Evolutionary conservation across 768 basidiomycete species (phyloP).

Genomic region (Paxillus involutus): DNA sequence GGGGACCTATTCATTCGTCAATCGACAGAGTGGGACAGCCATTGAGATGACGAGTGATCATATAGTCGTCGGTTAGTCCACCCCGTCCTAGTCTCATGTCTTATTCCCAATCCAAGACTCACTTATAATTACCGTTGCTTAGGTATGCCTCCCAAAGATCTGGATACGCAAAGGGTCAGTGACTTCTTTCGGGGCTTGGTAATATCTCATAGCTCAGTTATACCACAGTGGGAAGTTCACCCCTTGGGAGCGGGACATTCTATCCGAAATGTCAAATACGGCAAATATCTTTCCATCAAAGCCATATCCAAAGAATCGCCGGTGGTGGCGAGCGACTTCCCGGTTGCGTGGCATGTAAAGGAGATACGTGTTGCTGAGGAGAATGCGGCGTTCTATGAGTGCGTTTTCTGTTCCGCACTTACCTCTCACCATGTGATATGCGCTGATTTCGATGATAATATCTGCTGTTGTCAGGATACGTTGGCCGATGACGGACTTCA

Average conservation of each 20-base stretch:
- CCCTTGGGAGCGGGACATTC: constrained; percentile 29
- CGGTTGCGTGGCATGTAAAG: constrained; percentile 26
- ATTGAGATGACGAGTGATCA: constrained; percentile 28
- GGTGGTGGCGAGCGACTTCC: constrained; percentile 27
- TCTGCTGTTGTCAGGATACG: constrained; percentile 17
- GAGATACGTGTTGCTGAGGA: constrained; percentile 26
- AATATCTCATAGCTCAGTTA: not conserved
- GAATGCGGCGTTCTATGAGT: constrained; percentile 29
- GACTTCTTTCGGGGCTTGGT: not conserved
- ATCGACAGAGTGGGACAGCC: constrained; percentile 33
- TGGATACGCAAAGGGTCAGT: constrained; percentile 26
- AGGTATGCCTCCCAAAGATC: constrained; percentile 32
- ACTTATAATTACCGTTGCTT: not conserved
- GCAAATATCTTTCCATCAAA: constrained; percentile 28
- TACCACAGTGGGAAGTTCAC: constrained; percentile 27
- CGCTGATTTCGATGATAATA: not conserved
- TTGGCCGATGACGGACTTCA: constrained; percentile 28
- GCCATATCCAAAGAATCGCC: constrained; percentile 24
- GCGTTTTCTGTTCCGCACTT: not conserved
- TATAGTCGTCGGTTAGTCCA: constrained; percentile 21
- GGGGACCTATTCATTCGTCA: constrained; percentile 30
- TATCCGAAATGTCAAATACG: constrained; percentile 31
- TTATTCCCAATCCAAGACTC: not conserved
- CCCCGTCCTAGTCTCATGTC: not conserved
- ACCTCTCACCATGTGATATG: not conserved